A percentile compares a stretch with the other conserved stretches of the same genome.
Conservation (phyloP, 2,329 filamentous ascomycete species). For the Aspergillus sergii region DNA sequence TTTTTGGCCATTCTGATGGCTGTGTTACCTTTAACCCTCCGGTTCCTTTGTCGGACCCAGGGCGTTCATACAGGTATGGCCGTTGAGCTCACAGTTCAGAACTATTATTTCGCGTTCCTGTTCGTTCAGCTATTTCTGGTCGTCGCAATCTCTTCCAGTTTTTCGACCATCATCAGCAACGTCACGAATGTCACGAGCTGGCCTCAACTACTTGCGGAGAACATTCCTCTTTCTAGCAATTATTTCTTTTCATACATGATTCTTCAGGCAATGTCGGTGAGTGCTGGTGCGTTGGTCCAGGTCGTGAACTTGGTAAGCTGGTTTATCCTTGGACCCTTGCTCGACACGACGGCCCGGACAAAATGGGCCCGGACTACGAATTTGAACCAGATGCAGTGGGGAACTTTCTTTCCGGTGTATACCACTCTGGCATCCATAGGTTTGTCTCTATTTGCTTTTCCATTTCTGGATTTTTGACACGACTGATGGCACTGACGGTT, state of each 20-base stretch:
- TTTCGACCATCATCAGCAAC: slow-evolving; percentile 66
- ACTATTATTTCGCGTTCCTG: slow-evolving; percentile 90
- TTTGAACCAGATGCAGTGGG: slow-evolving; percentile 81
- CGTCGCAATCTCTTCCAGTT: slow-evolving; percentile 79
- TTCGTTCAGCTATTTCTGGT: slow-evolving; percentile 95
- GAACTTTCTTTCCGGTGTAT: slow-evolving; percentile 91
- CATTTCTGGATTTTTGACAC: not conserved
- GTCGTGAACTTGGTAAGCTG: slow-evolving; percentile 76
- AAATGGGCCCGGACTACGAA: slow-evolving; percentile 87
- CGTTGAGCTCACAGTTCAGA: slow-evolving; percentile 80
- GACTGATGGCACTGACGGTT: slow-evolving; percentile 8
- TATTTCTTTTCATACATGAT: slow-evolving; percentile 99
- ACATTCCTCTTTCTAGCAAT: slow-evolving; percentile 83
- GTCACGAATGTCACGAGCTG: slow-evolving; percentile 70
- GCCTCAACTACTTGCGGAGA: slow-evolving; percentile 71
- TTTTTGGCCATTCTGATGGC: slow-evolving; percentile 76
- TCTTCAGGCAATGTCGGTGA: slow-evolving; percentile 87
- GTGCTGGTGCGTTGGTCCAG: slow-evolving; percentile 85
- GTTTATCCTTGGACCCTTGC: slow-evolving; percentile 76
- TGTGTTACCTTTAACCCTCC: slow-evolving; percentile 79
- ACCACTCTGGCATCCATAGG: slow-evolving; percentile 95
- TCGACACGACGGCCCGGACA: slow-evolving; percentile 78
- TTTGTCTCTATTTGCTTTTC: slow-evolving; percentile 31
- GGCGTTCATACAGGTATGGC: slow-evolving; percentile 82
- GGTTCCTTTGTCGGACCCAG: slow-evolving; percentile 70